Evolutionary conservation across 345 rosid species (phyloP).

Genomic region (Cardamine resedifolia): DNA sequence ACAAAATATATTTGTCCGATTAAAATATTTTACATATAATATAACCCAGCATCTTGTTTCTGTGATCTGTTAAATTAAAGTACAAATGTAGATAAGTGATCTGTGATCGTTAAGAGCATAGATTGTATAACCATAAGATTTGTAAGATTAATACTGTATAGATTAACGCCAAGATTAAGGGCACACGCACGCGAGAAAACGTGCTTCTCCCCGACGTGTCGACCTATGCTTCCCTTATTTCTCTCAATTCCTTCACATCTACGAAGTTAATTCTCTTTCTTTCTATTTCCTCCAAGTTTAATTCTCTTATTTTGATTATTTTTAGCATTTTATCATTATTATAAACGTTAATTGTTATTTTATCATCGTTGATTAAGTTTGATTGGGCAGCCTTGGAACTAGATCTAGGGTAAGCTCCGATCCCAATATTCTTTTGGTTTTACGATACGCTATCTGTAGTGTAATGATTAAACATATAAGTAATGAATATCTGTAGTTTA

Average conservation of each 20-base stretch:
- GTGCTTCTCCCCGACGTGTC: slow-evolving; percentile 33
- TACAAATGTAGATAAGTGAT: slow-evolving; percentile 10
- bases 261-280: slow-evolving; percentile 29
- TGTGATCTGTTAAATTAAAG: background rate
- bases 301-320: background rate
- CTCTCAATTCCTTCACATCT: slow-evolving; percentile 26
- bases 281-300: background rate
- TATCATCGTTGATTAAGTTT: slow-evolving; percentile 1
- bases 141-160: slow-evolving; percentile 14
- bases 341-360: background rate
- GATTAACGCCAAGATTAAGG: slow-evolving; percentile 40
- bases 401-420: slow-evolving; percentile 32
- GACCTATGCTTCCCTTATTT: slow-evolving; percentile 13
- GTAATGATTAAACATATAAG: no score
- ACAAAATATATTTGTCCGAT: background rate
- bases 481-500: no score
- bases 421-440: slow-evolving; percentile 24
- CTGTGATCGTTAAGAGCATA: slow-evolving; percentile 26
- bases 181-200: slow-evolving; percentile 34
- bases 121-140: slow-evolving; percentile 13
- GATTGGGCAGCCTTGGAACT: slow-evolving; percentile 20
- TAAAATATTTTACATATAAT: no score
- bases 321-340: background rate
- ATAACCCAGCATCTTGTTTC: background rate
- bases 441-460: no score